Conservation (phyloP, 2,329 filamentous ascomycete genomes). For the Aspergillus sp. region DNA sequence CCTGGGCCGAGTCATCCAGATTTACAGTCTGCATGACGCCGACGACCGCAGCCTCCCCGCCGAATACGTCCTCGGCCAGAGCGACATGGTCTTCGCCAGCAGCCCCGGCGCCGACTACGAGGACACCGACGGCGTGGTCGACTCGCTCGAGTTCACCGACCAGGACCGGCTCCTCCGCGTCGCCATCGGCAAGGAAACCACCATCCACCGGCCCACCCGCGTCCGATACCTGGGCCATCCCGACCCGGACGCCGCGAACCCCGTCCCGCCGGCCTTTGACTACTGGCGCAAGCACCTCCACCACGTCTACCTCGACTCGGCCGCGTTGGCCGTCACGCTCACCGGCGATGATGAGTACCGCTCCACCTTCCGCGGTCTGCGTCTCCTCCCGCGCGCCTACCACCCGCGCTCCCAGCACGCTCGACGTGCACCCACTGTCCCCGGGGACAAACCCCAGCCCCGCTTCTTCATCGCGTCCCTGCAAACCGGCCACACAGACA, state of each 20-base stretch:
- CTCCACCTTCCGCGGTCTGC: conserved; percentile 14
- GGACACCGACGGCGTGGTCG: conserved; percentile 19
- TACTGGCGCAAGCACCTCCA: conserved; percentile 21
- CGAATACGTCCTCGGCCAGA: conserved; percentile 15
- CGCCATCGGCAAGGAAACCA: conserved; percentile 15
- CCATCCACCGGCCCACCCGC: conserved; percentile 14
- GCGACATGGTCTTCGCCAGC: conserved; percentile 1
- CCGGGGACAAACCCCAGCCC: neutral
- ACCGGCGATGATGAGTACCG: conserved; percentile 8
- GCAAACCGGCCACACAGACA: conserved; percentile 8
- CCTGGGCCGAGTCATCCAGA: conserved; percentile 18
- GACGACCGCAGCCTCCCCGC: conserved; percentile 9
- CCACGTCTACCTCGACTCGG: conserved; percentile 20
- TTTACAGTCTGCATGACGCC: conserved; percentile 15
- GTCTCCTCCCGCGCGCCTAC: conserved; percentile 11
- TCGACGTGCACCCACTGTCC: neutral
- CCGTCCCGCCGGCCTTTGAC: neutral
- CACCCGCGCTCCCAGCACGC: neutral
- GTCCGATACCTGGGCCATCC: conserved; percentile 22
- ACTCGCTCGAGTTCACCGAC: conserved; percentile 19
- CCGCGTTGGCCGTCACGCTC: conserved; percentile 13
- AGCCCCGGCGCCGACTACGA: conserved; percentile 9
- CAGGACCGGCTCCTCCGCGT: conserved; percentile 20
- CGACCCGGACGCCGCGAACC: neutral
- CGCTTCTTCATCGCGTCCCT: conserved; percentile 18